Base-by-base conservation (phyloP, 148 eudicot genomes). In the Silene uniflora region DNA sequence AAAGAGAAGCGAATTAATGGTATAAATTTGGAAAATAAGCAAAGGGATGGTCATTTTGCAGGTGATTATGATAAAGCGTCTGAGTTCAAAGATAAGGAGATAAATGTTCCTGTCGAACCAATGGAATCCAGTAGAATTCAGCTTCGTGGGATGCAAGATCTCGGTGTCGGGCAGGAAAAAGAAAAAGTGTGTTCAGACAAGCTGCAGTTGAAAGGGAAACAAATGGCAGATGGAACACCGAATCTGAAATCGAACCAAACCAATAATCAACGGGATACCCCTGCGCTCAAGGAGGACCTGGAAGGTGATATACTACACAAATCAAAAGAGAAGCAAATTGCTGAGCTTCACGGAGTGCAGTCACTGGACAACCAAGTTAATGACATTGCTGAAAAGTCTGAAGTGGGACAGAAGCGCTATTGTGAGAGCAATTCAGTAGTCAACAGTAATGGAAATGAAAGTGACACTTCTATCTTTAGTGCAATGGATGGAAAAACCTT, bases 1-100 rank as follows among this genome's bases (percentile, higher is more conserved):
- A 61, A 77, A 39, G 62, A 69, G 71, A 69, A 69, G 82, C 52
- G 64, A 72, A 10, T 23, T 27, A 62, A 64, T 59, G 59, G 47
- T 18, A 21, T 16, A 62, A 16, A 64, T 21, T 29, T 22, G 25
- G 22, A 55, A 52, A 21, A 71, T 60, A 71, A 63, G 62, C 61
- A 61, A 77, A 78, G 55, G 17, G 65, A 73, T 73, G 21, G 24
- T 10, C 44, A 42, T 23, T 9, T 22, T 17, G 32, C 19, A 65
- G 21, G 69, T 10, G 69, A 62, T 64, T 17, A 27, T 54, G 69
- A 39, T 64, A 32, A n/a, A 75, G 35, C 14, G 24, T 35, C 5
- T 46, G 81, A 73, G 69, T 13, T 60, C 35, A 76, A 69, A 47
- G 79, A 69, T 47, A 76, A 56, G 62, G 56, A 67, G 23, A 67